Base-by-base conservation (phyloP, 257 asterid genomes). In the Eucommia ulmoides region DNA sequence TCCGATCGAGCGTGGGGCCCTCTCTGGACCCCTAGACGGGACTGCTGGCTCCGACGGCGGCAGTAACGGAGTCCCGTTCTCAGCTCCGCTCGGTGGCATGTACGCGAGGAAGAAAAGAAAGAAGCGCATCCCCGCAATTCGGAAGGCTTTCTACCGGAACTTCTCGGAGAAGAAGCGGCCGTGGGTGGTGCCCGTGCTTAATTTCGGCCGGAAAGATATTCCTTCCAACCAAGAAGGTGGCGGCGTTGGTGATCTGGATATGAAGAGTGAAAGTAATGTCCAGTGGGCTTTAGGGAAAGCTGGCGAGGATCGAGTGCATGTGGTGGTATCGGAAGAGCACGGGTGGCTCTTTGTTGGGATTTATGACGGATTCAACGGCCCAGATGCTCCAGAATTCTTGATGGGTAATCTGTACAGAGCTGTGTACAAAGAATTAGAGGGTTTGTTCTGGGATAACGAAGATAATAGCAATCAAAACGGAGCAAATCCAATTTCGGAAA, bases 251-350 rank as follows among this genome's bases (percentile, higher is more conserved):
- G 85, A 80, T 66, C 55, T 65, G 18, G 86, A 71, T 52, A 55
- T 64, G 65, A 77, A 57, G n/a, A 52, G 71, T 23, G 91, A 74
- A 64, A 71, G 71, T 58, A 84, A 88, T 62, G 83, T 74, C 58
- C 95, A 88, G 63, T 88, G 97, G 95, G 97, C 97, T 6, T 53
- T 82, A 33, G 93, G 93, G 57, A 88, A 88, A 67, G 97, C 97
- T 0, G 97, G 97, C 2, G 97, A 88, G 79, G 97, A 88, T 64
- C 84, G 95, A 59, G 97, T 88, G 29, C 97, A 88, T 22, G 97
- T 88, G 77, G 94, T 84, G 45, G 88, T 88, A 22, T 88, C 97
- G 3, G 95, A 88, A 70, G 97, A 88, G 65, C 78, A 75, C 41
- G 95, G 95, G 19, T 88, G 95, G 95, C 65, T 88, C 49, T 88